Percentiles rank a stretch among this genome's conserved stretches.
phyloP scores from a whole-genome alignment of 352 stramenopile species.

The Phytophthora citrophthora region DNA sequence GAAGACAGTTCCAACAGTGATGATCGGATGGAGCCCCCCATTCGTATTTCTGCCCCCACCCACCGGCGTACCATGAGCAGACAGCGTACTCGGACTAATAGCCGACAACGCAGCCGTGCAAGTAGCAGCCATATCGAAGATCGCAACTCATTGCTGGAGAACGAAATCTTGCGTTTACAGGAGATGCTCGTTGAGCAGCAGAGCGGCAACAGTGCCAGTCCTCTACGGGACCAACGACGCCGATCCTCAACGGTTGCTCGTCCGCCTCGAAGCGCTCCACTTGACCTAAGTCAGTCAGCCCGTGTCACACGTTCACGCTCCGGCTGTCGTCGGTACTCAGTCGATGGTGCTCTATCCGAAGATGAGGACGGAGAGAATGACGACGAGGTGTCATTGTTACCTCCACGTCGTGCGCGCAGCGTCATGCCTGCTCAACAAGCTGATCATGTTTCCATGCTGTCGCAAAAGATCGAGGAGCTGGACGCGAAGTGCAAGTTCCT shows the following conservation, averaged over 20 bases:
- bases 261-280: constrained; percentile 32
- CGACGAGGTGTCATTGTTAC: constrained; percentile 53
- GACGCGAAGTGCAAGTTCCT: constrained; percentile 84
- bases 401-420: constrained; percentile 61
- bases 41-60: constrained; percentile 26
- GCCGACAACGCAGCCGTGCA: constrained; percentile 25
- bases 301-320: constrained; percentile 17
- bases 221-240: constrained; percentile 21
- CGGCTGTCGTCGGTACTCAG: constrained; percentile 51
- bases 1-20: constrained; percentile 41
- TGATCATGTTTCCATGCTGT: constrained; percentile 70
- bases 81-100: constrained; percentile 31
- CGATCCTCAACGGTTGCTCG: constrained; percentile 29
- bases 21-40: constrained; percentile 28
- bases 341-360: constrained; percentile 48
- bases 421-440: constrained; percentile 53
- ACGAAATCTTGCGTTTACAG: constrained; percentile 80
- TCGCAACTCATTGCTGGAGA: constrained; percentile 59
- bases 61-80: constrained; percentile 26
- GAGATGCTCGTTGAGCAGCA: constrained; percentile 70
- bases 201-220: constrained; percentile 19
- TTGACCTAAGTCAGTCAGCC: constrained; percentile 24
- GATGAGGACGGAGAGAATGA: constrained; percentile 46
- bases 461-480: constrained; percentile 76
- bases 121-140: constrained; percentile 41